phyloP scores from a whole-genome alignment of 2,329 filamentous ascomycete species.

The Triangularia setosa region DNA sequence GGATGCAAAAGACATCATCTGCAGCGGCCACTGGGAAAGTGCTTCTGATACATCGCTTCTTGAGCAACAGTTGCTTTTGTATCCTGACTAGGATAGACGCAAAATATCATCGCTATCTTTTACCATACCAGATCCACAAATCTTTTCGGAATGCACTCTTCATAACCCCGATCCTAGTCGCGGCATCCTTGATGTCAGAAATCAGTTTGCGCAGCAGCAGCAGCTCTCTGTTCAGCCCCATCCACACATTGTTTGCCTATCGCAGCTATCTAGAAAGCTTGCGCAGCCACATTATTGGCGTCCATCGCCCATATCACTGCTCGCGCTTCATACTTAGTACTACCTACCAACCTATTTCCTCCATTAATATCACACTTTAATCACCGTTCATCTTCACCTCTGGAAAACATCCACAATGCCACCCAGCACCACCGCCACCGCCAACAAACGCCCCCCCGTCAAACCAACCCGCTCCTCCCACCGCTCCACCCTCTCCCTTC shows the following conservation, averaged over 20 bases:
- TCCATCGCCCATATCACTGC: not conserved
- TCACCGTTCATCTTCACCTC: not conserved
- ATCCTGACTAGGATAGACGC: not conserved
- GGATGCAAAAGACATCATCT: not conserved
- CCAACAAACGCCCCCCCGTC: constrained; percentile 35
- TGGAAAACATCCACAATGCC: constrained; percentile 35
- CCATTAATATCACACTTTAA: not conserved
- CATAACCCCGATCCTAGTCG: not conserved
- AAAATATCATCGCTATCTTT: not conserved
- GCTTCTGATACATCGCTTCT: not conserved
- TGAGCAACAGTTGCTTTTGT: not conserved
- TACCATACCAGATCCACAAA: not conserved
- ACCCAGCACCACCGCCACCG: constrained; percentile 42
- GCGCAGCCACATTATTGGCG: not conserved
- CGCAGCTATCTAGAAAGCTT: not conserved
- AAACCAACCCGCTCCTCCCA: constrained; percentile 44
- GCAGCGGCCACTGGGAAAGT: not conserved
- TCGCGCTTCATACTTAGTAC: no score
- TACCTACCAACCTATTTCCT: not conserved
- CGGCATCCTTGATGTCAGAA: not conserved
- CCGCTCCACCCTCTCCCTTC: constrained; percentile 63
- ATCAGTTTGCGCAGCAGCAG: not conserved
- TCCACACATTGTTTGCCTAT: not conserved
- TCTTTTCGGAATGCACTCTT: not conserved
- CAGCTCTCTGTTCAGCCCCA: not conserved